Percentiles rank a stretch among this genome's conserved stretches.
These are phyloP conservation scores for Nakazawaea peltata DNA, from an alignment of 805 yeast genomes.

Conservation along the genomic window DNA sequence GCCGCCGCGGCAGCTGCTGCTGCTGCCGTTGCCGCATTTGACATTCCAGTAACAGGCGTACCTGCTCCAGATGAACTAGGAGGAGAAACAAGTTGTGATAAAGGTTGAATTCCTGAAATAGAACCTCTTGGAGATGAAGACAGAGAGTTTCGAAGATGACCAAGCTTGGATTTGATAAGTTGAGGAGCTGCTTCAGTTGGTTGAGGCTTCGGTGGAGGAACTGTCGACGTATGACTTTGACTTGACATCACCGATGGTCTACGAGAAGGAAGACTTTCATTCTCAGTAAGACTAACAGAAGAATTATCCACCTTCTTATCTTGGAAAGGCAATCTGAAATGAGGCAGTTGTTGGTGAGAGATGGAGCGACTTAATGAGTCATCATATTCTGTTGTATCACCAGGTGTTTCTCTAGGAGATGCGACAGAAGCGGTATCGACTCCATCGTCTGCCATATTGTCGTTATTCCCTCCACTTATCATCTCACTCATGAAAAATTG, in stretches of 20 bases:
- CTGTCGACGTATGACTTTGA: constrained; percentile 1
- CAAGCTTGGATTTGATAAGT: constrained; percentile 2
- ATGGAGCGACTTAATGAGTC: no score
- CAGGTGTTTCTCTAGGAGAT: neutral
- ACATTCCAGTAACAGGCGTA: no score
- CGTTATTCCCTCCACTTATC: no score
- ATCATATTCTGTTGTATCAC: neutral
- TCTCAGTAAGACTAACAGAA: neutral
- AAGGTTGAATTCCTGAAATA: constrained; percentile 21
- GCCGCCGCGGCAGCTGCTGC: no score
- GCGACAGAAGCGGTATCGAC: no score
- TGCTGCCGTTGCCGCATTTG: neutral
- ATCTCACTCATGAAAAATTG: no score
- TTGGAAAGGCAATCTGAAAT: constrained; percentile 66
- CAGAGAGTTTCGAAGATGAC: constrained; percentile 15
- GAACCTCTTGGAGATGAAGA: constrained; percentile 43
- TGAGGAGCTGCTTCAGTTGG: constrained; percentile 46
- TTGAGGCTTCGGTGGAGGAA: constrained; percentile 51
- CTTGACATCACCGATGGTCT: constrained; percentile 3
- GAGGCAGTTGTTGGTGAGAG: constrained; percentile 36
- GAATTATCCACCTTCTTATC: constrained; percentile 21
- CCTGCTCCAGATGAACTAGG: neutral
- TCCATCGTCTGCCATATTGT: no score
- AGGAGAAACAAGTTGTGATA: constrained; percentile 2
- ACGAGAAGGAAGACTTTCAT: constrained; percentile 3